Conservation (phyloP, 2,329 filamentous ascomycete genomes). For the Diaporthe capsici region DNA sequence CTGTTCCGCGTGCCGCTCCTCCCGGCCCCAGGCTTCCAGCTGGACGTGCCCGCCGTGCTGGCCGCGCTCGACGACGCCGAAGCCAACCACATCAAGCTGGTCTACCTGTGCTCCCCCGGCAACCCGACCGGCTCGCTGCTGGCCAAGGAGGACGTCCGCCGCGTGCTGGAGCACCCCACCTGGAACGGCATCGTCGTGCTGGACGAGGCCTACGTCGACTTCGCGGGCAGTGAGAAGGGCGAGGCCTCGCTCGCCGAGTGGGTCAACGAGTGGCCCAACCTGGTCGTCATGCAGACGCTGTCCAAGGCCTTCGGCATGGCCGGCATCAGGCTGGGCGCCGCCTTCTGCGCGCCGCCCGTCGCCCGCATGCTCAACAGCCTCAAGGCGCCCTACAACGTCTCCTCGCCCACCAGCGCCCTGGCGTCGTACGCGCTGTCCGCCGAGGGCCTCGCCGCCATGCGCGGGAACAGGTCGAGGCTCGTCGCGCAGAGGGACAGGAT, state of each 20-base stretch:
- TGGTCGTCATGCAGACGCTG: slow-evolving; percentile 98
- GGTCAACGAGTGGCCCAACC: slow-evolving; percentile 92
- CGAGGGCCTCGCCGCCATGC: slow-evolving; percentile 81
- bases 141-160: slow-evolving; percentile 79
- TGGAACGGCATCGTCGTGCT: slow-evolving; percentile 97
- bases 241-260: slow-evolving; percentile 86
- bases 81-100: slow-evolving; percentile 80
- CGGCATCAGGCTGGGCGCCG: slow-evolving; percentile 89
- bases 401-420: slow-evolving; percentile 86
- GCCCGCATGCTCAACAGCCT: slow-evolving; percentile 88
- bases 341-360: slow-evolving; percentile 82
- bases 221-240: slow-evolving; percentile 72
- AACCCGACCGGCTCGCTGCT: slow-evolving; percentile 92
- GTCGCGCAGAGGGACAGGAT: slow-evolving; percentile 83
- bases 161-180: slow-evolving; percentile 84
- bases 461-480: slow-evolving; percentile 76
- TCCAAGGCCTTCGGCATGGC: slow-evolving; percentile 97
- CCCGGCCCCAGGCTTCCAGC: slow-evolving; percentile 77
- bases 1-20: slow-evolving; percentile 90
- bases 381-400: slow-evolving; percentile 97
- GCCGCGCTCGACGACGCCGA: slow-evolving; percentile 67
- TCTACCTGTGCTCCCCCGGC: slow-evolving; percentile 94
- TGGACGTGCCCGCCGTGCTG: slow-evolving; percentile 79
- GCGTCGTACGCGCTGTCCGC: slow-evolving; percentile 80
- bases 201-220: slow-evolving; percentile 97